Evolutionary conservation across 2,329 filamentous ascomycete species (phyloP), one percentile per base, ranked within the genome.

Genomic region (Aspergillus caelatus): DNA sequence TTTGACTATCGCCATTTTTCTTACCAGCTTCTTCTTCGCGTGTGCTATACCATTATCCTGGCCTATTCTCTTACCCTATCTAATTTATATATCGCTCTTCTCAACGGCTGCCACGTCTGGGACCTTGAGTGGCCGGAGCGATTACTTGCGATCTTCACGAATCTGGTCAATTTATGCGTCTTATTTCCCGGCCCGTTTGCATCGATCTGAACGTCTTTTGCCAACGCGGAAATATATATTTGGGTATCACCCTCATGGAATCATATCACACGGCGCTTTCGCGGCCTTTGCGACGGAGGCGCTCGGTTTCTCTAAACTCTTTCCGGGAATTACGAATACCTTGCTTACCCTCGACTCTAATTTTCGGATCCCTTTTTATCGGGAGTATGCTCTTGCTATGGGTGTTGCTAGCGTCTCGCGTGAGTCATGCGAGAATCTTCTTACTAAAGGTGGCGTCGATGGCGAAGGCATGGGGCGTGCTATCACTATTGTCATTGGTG

Each of bases 251-350:
- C 95, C 95, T 0, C 95, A 99, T 75, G 94, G 95, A 28, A 98
- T 99, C 77, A 97, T 99, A 73, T 95, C 91, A 6, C 93, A 97
- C 71, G 95, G 94, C n/a, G 94, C 94, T 0, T 97, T 94, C 81
- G 92, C 89, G 6, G 91, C 94, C 6, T 98, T 98, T 74, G 91
- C 86, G 4, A 98, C 94, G 0, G 94, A 97, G 71, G 93, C 93
- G 0, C 84, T 97, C 0, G 93, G 93, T 0, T 98, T 97, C 77
- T 85, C 87, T 0, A 88, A 91, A 61, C 87, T 96, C 65, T 99
- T 97, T 72, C 95, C 95, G 0, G 94, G 93, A 64, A 97, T 99
- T 77, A 97, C 91, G 53, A 98, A 98, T 79, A 94, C 92, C 9
- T 82, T 98, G 26, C 83, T 98, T 39, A 99, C 95, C 0, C 86